Evolutionary conservation across 108 stramenopile species (phyloP).

Genomic region (Stephanodiscus minutulus): DNA sequence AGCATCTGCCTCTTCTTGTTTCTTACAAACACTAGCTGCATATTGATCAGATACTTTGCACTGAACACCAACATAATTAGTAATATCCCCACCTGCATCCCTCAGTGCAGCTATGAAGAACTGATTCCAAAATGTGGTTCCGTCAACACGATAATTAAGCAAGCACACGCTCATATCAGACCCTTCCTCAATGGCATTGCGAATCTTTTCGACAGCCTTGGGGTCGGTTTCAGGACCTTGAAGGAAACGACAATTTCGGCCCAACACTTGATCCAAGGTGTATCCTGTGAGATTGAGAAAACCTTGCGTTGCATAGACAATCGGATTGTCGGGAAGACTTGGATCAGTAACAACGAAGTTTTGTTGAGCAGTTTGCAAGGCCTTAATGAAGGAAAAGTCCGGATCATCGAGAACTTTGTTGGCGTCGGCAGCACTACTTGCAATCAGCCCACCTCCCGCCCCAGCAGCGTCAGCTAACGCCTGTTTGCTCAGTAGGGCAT

Average conservation of each 20-base stretch:
- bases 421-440: slow-evolving; percentile 64
- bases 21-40: slow-evolving; percentile 83
- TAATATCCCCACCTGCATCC: slow-evolving; percentile 89
- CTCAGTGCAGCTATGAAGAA: slow-evolving; percentile 95
- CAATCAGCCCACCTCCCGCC: slow-evolving; percentile 69
- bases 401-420: slow-evolving; percentile 95
- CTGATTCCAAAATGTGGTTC: slow-evolving; percentile 98
- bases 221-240: slow-evolving; percentile 96
- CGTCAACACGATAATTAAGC: slow-evolving; percentile 96
- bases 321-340: slow-evolving; percentile 93
- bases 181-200: slow-evolving; percentile 87
- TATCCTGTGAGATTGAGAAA: slow-evolving; percentile 96
- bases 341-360: slow-evolving; percentile 98
- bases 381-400: slow-evolving; percentile 97
- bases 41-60: slow-evolving; percentile 91
- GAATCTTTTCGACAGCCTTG: slow-evolving; percentile 93
- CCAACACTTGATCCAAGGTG: slow-evolving; percentile 88
- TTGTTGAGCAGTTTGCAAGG: slow-evolving; percentile 95
- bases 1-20: slow-evolving; percentile 73
- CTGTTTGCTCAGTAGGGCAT: slow-evolving; percentile 58
- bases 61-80: slow-evolving; percentile 98
- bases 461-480: slow-evolving; percentile 47
- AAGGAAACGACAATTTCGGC: slow-evolving; percentile 96
- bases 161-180: slow-evolving; percentile 91
- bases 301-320: slow-evolving; percentile 91